These are phyloP conservation scores for Pichia terricola DNA, from an alignment of 1,139 yeast genomes.

Conservation along the genomic window DNA sequence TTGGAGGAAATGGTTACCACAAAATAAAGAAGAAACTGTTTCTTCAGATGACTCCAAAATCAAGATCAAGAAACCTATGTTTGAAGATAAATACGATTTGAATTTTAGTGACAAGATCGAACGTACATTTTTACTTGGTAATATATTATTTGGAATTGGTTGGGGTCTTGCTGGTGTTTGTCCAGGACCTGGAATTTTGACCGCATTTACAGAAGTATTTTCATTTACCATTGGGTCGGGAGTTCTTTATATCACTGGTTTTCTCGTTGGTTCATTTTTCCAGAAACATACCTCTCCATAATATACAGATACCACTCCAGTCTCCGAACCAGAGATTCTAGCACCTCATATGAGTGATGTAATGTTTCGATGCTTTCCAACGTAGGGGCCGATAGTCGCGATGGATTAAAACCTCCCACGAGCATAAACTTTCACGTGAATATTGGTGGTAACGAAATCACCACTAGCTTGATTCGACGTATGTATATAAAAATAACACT, in stretches of 20 bases:
- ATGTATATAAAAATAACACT: too few relatives aligned
- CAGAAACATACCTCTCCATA: constrained; percentile 3
- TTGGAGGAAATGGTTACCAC: constrained; percentile 21
- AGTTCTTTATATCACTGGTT: constrained; percentile 8
- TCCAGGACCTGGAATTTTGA: constrained; percentile 36
- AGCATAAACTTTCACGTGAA: too few relatives aligned
- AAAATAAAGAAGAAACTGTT: constrained; percentile 1
- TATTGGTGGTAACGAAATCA: too few relatives aligned
- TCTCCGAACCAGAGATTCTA: constrained; percentile 1
- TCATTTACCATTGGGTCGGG: constrained; percentile 12
- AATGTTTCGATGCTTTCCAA: too few relatives aligned
- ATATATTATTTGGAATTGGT: constrained; percentile 34
- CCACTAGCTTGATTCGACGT: too few relatives aligned
- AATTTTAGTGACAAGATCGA: constrained; percentile 19
- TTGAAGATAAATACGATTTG: constrained; percentile 14
- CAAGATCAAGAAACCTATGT: constrained; percentile 18
- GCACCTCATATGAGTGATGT: too few relatives aligned
- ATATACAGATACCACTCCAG: background rate
- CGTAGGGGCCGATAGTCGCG: too few relatives aligned
- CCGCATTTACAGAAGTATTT: constrained; percentile 9
- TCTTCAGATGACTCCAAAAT: background rate
- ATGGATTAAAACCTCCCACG: too few relatives aligned
- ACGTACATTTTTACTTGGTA: constrained; percentile 28
- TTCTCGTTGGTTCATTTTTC: constrained; percentile 3
- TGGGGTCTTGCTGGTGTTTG: constrained; percentile 41